Evolutionary conservation across 83 land plant species (phyloP).

Genomic region (Isoetes engelmannii): DNA sequence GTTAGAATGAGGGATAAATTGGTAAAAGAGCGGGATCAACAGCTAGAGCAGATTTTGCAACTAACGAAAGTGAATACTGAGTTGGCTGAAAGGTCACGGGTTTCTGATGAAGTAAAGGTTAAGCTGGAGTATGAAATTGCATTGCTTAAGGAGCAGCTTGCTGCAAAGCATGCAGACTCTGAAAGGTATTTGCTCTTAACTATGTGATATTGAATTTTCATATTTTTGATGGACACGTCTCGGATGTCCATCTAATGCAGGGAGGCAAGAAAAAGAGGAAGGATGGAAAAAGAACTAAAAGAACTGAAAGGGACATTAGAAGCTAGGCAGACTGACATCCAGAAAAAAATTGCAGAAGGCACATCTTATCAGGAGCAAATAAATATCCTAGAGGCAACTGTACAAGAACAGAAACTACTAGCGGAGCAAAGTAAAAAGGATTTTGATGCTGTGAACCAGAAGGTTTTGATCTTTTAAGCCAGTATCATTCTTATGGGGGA

Average conservation of each 20-base stretch:
- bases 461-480: constrained; percentile 10
- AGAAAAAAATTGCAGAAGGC: constrained; percentile 7
- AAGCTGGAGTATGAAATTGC: constrained; percentile 18
- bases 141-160: constrained; percentile 14
- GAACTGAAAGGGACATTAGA: constrained; percentile 21
- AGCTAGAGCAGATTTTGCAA: constrained; percentile 20
- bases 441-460: constrained; percentile 18
- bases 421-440: constrained; percentile 27
- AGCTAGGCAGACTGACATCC: constrained; percentile 21
- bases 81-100: constrained; percentile 9
- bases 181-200: constrained; percentile 11
- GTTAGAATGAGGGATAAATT: constrained; percentile 22
- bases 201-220: not conserved
- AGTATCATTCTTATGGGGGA: too few species aligned
- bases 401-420: constrained; percentile 23
- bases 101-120: constrained; percentile 19
- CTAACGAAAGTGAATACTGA: constrained; percentile 21
- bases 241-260: constrained; percentile 5
- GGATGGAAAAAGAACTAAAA: constrained; percentile 26
- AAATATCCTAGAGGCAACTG: constrained; percentile 11
- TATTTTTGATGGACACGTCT: too few species aligned
- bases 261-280: constrained; percentile 27
- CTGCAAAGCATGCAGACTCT: constrained; percentile 20
- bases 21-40: constrained; percentile 18
- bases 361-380: constrained; percentile 23